Conservation (phyloP, 2,329 filamentous ascomycete genomes). For the Pseudocercospora macadamiae region DNA sequence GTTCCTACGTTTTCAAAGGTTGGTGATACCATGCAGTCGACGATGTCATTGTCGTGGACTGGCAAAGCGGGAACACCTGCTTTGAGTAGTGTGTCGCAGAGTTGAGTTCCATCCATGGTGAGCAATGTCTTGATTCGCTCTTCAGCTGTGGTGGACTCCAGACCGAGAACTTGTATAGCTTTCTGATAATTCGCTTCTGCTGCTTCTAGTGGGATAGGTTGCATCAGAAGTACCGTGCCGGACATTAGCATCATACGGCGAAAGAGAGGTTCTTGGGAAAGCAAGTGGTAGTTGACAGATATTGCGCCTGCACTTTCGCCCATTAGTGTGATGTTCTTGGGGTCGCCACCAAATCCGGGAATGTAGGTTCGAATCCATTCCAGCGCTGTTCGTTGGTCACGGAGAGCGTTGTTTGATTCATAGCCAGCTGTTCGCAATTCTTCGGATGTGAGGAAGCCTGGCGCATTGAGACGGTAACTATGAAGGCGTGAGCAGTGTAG, state of each 20-base stretch:
- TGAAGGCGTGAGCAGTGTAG: not conserved
- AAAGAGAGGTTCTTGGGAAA: constrained; percentile 45
- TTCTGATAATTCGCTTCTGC: constrained; percentile 49
- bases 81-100: constrained; percentile 45
- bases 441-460: constrained; percentile 44
- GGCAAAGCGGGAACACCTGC: constrained; percentile 41
- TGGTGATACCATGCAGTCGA: constrained; percentile 28
- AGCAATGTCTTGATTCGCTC: constrained; percentile 49
- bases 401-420: constrained; percentile 33
- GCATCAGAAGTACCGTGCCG: constrained; percentile 47
- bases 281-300: constrained; percentile 55
- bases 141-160: constrained; percentile 42
- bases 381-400: constrained; percentile 39
- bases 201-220: constrained; percentile 42
- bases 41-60: constrained; percentile 48
- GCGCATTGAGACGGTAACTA: constrained; percentile 51
- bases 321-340: constrained; percentile 29
- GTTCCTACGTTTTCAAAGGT: constrained; percentile 25
- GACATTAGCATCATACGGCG: constrained; percentile 47
- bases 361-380: constrained; percentile 34
- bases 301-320: constrained; percentile 52
- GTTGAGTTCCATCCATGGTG: constrained; percentile 44
- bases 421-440: constrained; percentile 30
- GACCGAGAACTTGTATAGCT: constrained; percentile 44
- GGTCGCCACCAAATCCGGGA: constrained; percentile 31